phyloP scores from a whole-genome alignment of 2,329 filamentous ascomycete genomes.

The Alternaria arbusti region DNA sequence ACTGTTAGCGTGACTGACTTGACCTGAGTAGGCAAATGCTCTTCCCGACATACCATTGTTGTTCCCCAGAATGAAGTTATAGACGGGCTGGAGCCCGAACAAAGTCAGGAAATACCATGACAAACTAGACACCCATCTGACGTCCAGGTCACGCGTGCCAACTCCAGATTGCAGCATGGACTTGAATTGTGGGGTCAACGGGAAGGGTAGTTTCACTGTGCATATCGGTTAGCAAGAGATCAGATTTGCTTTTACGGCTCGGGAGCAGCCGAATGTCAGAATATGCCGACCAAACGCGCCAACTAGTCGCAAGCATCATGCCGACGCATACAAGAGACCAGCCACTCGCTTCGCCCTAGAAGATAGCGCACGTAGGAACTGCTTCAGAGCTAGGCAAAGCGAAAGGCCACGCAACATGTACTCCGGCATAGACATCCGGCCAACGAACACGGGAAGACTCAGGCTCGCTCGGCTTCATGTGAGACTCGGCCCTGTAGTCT shows the following conservation, averaged over 20 bases:
- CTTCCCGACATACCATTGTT: conserved; percentile 77
- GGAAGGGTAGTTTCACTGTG: conserved; percentile 92
- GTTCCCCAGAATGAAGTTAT: conserved; percentile 93
- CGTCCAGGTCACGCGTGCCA: conserved; percentile 93
- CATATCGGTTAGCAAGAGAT: conserved; percentile 20
- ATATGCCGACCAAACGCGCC: background rate
- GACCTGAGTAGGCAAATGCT: background rate
- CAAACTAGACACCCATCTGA: conserved; percentile 97
- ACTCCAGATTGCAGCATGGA: conserved; percentile 98
- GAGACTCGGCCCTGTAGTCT: background rate
- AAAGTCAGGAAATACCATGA: conserved; percentile 99
- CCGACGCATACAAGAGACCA: background rate
- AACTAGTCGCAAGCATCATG: background rate
- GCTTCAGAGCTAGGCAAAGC: background rate
- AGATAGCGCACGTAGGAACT: background rate
- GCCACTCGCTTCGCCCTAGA: conserved; percentile 9
- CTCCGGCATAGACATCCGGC: background rate
- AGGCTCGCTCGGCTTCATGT: background rate
- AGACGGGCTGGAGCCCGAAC: conserved; percentile 94
- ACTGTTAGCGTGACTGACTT: conserved; percentile 43
- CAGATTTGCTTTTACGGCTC: conserved; percentile 3
- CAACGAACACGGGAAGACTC: background rate
- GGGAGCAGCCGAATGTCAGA: conserved; percentile 6
- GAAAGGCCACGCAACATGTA: background rate
- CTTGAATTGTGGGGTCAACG: conserved; percentile 98